phyloP scores from a whole-genome alignment of 2,329 filamentous ascomycete genomes.

The Septoria petroselini region DNA sequence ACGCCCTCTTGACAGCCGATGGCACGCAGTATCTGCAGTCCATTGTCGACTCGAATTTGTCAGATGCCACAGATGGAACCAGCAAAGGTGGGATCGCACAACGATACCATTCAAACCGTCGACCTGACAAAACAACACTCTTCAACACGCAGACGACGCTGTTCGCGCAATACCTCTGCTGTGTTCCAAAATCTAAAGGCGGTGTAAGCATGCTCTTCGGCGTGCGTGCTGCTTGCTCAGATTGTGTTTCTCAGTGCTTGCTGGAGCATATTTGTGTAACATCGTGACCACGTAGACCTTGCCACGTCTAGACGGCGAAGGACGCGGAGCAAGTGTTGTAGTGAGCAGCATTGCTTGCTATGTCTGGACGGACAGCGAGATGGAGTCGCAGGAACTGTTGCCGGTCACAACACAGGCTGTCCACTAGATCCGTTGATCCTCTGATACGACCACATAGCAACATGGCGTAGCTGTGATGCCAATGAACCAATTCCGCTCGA shows the following conservation, averaged over 20 bases:
- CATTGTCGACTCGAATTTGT: slow-evolving; percentile 5
- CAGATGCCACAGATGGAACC: no score
- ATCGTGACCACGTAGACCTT: slow-evolving; percentile 4
- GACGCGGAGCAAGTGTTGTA: no score
- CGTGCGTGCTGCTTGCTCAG: not conserved
- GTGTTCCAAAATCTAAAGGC: not conserved
- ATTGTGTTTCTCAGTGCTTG: slow-evolving; percentile 3
- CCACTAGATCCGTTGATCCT: not conserved
- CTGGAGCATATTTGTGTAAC: slow-evolving; percentile 1
- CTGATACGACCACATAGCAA: slow-evolving; percentile 1
- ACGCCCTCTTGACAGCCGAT: slow-evolving; percentile 2
- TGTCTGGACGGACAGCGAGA: not conserved
- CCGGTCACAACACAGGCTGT: slow-evolving; percentile 1
- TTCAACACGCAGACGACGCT: slow-evolving; percentile 1
- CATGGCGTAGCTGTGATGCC: not conserved
- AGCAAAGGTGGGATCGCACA: no score
- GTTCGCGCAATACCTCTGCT: slow-evolving; percentile 4
- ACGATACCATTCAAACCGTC: no score
- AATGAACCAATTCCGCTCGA: no score
- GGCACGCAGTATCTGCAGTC: slow-evolving; percentile 10
- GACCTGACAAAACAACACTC: not conserved
- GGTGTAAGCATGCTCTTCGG: slow-evolving; percentile 2
- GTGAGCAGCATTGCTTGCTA: no score
- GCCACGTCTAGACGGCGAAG: slow-evolving; percentile 2
- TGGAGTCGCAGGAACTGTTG: slow-evolving; percentile 8